Evolutionary conservation across 371 early-diverging fungal genomes (phyloP).

Genomic region (Mortierella sp.): DNA sequence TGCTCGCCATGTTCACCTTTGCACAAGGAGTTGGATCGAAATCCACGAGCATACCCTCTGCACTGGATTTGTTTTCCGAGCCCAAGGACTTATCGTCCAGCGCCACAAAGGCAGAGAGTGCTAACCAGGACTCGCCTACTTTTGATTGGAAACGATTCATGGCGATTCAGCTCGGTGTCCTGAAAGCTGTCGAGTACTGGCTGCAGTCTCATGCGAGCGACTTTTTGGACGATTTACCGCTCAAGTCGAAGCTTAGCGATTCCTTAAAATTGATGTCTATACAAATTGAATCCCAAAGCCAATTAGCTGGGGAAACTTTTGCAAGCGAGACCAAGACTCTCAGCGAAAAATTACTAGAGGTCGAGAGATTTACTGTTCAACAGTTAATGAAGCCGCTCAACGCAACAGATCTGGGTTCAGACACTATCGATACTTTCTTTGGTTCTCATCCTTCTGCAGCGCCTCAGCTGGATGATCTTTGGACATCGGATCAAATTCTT

Average conservation of each 20-base stretch:
- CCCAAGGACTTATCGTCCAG: constrained; percentile 1
- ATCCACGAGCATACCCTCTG: constrained; percentile 24
- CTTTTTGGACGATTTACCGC: constrained; percentile 72
- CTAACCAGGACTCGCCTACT: background rate
- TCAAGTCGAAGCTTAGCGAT: constrained; percentile 30
- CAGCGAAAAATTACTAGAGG: constrained; percentile 3
- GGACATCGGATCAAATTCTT: constrained; percentile 29
- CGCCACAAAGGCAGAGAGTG: background rate
- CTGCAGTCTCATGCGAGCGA: constrained; percentile 72
- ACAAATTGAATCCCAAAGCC: constrained; percentile 26
- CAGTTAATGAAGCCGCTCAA: constrained; percentile 25
- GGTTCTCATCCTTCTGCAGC: constrained; percentile 8
- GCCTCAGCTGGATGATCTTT: constrained; percentile 25
- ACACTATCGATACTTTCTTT: constrained; percentile 32
- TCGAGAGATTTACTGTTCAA: constrained; percentile 25
- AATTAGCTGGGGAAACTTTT: constrained; percentile 8
- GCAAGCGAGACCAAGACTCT: constrained; percentile 6
- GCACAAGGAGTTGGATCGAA: constrained; percentile 40
- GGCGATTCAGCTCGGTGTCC: constrained; percentile 59
- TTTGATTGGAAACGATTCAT: constrained; percentile 62
- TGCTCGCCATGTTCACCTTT: constrained; percentile 61
- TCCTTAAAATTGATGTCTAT: constrained; percentile 23
- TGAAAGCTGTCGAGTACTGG: constrained; percentile 78
- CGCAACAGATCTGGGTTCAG: constrained; percentile 13
- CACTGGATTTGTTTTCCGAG: constrained; percentile 24